Conservation (phyloP, 257 asterid species). For the Jaltomata sinuosa region DNA sequence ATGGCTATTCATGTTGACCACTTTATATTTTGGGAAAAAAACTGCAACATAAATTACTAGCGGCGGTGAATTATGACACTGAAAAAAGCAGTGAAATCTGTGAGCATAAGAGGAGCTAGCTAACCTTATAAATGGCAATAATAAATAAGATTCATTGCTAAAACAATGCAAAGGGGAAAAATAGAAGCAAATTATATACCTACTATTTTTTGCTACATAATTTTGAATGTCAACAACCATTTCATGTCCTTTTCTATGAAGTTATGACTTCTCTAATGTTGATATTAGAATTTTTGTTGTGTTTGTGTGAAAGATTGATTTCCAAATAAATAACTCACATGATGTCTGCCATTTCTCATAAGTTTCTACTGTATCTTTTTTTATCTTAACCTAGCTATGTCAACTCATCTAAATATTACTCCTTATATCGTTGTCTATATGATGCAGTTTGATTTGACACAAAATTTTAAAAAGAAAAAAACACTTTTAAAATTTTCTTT, state of each 20-base stretch:
- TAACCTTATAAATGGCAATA: not conserved
- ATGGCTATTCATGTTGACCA: not conserved
- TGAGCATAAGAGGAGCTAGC: not conserved
- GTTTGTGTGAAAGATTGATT: constrained; percentile 1
- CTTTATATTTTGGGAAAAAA: not conserved
- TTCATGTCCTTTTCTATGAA: constrained; percentile 30
- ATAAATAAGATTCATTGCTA: not conserved
- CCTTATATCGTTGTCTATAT: too few relatives aligned
- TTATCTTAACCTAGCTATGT: not conserved
- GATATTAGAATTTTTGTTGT: not conserved
- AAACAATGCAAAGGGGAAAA: not conserved
- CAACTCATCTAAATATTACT: not conserved
- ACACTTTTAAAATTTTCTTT: too few relatives aligned
- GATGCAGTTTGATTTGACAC: too few relatives aligned
- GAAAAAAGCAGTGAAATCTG: not conserved
- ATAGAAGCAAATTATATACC: not conserved
- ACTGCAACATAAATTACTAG: not conserved
- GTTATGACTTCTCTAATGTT: not conserved
- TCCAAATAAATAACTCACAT: constrained; percentile 39
- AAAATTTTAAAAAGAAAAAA: too few relatives aligned
- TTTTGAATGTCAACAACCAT: not conserved
- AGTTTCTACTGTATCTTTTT: not conserved
- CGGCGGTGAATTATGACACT: not conserved
- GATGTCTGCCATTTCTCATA: constrained; percentile 29
- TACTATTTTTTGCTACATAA: not conserved